Base-by-base conservation (phyloP, 306 rosid genomes). In the Pterocarpus macrocarpus region DNA sequence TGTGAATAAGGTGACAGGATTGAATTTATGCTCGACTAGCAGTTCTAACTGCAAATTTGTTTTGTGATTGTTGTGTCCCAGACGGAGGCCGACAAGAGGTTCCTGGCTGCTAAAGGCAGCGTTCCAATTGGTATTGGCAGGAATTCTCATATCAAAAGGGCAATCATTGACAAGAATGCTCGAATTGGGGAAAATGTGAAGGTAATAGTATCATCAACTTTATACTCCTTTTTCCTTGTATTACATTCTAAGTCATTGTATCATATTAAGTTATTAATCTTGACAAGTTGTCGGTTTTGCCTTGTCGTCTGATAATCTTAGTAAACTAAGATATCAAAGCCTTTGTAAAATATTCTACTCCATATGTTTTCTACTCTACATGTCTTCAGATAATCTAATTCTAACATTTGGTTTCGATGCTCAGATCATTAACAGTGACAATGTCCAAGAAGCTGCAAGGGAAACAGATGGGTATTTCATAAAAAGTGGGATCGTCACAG, bases 391-490 rank as follows among this genome's bases (percentile, higher is more conserved):
- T 2, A 50, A 50, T 50, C 6, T 47, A 47, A 47, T n/a, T 6
- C 43, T 86, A 47, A 79, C 64, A 4, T 38, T 7, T 41, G 76
- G 61, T 79, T 87, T 44, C 9, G 34, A 65, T 84, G n/a, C 13
- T 68, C 94, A 96, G 99, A 96, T 96, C 79, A 49, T 96, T 17
- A 96, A 96, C 78, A 33, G 82, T 9, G 99, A 90, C 84, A 77
- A 43, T 77, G 97, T 96, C 57, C 99, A 93, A 93, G 98, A 96
- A 92, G 97, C 98, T 28, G 98, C 99, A 64, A 90, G 99, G 75
- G 99, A 96, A 87, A 90, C 98, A 5, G 98, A 96, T 55, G 99
- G 99, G 4, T 96, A 95, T 74, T 95, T 95, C 92, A 95, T 95
- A 75, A 93, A 95, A 88, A 93, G 99, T 59, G 98, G 97, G 44